Evolutionary conservation across 352 stramenopile species (phyloP), one percentile per base, ranked within the genome.

Genomic region (Phytophthora hibernalis): DNA sequence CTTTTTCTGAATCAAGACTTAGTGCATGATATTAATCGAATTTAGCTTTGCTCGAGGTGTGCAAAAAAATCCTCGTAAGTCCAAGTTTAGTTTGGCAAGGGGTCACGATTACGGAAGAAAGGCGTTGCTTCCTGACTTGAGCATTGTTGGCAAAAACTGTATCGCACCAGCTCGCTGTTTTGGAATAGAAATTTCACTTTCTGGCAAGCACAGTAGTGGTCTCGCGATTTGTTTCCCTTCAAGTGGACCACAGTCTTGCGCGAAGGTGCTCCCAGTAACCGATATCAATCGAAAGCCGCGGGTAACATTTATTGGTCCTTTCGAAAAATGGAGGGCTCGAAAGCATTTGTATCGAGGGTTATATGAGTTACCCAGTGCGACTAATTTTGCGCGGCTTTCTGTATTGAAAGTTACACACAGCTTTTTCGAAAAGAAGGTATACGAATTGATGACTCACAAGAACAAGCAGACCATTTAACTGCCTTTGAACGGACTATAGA

Each of bases 191-290:
- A n/a, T n/a, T n/a, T n/a, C n/a, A n/a, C n/a, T n/a, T n/a, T n/a
- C n/a, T n/a, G n/a, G n/a, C n/a, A n/a, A n/a, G n/a, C n/a, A n/a
- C n/a, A n/a, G n/a, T n/a, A n/a, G n/a, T n/a, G n/a, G n/a, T n/a
- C n/a, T n/a, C n/a, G n/a, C n/a, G n/a, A 70, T 65, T 20, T 65
- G 62, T 16, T 70, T 70, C 40, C 54, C 54, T 10, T 55, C 54
- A 7, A 50, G 59, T 18, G 62, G 54, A 1, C 47, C 62, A 21
- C 37, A 44, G 11, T 5, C 37, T 5, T 26, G 13, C 11, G 35
- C 54, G 0, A 51, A 49, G 37, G 20, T 65, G 2, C 37, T 44
- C 2, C 37, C 37, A 8, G n/a, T 44, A 3, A 44, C n/a, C 6
- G 26, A 60, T 26, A 12, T 26, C 33, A 37, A 43, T 1, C 20